A percentile compares a stretch with the other conserved stretches of the same genome.
Conservation (phyloP, 202 grass and related monocot species). For the Setaria italica region DNA sequence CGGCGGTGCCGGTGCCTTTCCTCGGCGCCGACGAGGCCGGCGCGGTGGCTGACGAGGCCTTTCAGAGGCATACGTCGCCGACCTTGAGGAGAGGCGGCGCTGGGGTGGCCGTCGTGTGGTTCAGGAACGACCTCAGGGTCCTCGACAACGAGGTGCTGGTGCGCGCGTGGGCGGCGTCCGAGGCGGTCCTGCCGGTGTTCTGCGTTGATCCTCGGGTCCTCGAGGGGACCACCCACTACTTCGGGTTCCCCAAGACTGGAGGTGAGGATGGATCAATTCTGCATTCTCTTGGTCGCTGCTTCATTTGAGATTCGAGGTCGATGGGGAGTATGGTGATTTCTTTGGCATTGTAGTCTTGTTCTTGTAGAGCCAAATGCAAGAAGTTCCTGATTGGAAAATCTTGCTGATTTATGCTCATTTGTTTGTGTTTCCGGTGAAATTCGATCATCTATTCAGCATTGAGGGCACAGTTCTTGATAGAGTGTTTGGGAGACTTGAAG, state of each 20-base stretch:
- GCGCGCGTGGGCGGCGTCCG: conserved; percentile 66
- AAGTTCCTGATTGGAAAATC: neutral
- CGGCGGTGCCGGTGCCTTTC: conserved; percentile 54
- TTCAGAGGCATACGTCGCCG: conserved; percentile 52
- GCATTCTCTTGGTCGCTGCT: neutral
- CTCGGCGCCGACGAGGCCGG: conserved; percentile 48
- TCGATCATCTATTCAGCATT: conserved; percentile 49
- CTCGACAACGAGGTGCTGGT: conserved; percentile 75
- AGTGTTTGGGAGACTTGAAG: conserved; percentile 76
- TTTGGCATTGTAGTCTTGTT: neutral
- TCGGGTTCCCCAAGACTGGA: conserved; percentile 89
- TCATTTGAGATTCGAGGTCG: neutral
- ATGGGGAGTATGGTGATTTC: neutral
- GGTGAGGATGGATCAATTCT: conserved; percentile 40
- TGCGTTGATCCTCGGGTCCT: conserved; percentile 75
- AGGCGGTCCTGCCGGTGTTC: conserved; percentile 70
- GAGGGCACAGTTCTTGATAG: conserved; percentile 78
- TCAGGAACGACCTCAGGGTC: conserved; percentile 81
- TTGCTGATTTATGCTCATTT: neutral
- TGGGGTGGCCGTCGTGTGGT: conserved; percentile 75
- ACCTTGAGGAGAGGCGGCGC: conserved; percentile 46
- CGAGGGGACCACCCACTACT: conserved; percentile 62
- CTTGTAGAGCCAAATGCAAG: neutral
- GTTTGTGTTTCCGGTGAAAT: neutral
- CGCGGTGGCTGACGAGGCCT: conserved; percentile 53